Conservation (phyloP, 1,284 basidiomycete species). For the Malassezia caprae region DNA sequence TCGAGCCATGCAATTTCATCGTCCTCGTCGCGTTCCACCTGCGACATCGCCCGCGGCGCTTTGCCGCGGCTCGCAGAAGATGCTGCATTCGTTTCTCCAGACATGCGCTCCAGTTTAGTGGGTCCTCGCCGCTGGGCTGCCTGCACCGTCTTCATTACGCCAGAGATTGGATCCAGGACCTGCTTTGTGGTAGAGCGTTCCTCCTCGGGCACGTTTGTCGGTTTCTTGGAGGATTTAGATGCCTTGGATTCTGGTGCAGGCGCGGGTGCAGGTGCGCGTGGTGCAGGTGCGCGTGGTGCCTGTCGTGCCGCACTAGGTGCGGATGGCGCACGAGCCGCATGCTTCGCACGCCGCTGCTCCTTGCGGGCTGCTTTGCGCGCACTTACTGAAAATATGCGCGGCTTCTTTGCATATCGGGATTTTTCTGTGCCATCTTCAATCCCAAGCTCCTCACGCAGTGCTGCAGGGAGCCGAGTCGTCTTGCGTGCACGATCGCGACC, state of each 20-base stretch:
- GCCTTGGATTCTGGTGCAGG: not conserved
- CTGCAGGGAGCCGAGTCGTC: slow-evolving; percentile 35
- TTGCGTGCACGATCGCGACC: slow-evolving; percentile 21
- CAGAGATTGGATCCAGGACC: slow-evolving; percentile 13
- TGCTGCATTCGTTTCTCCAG: not conserved
- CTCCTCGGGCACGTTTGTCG: not conserved
- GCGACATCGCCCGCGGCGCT: not conserved
- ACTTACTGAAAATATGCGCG: not conserved
- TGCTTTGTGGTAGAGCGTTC: not conserved
- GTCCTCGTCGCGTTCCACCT: slow-evolving; percentile 38
- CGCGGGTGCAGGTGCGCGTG: not conserved
- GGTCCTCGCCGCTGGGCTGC: not conserved
- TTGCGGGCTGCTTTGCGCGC: slow-evolving; percentile 13
- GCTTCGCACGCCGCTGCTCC: slow-evolving; percentile 14
- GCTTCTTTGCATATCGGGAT: not conserved
- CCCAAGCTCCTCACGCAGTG: slow-evolving; percentile 39
- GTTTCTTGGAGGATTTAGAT: not conserved
- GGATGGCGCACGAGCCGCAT: not conserved
- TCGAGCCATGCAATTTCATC: slow-evolving; percentile 47
- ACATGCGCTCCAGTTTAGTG: slow-evolving; percentile 1
- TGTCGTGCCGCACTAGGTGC: not conserved
- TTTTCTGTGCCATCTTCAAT: not conserved
- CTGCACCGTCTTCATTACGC: not conserved
- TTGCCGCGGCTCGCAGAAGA: too few relatives aligned
- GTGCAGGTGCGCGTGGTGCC: not conserved